Conservation (phyloP, 352 stramenopile species). For the Phytophthora tubulina region DNA sequence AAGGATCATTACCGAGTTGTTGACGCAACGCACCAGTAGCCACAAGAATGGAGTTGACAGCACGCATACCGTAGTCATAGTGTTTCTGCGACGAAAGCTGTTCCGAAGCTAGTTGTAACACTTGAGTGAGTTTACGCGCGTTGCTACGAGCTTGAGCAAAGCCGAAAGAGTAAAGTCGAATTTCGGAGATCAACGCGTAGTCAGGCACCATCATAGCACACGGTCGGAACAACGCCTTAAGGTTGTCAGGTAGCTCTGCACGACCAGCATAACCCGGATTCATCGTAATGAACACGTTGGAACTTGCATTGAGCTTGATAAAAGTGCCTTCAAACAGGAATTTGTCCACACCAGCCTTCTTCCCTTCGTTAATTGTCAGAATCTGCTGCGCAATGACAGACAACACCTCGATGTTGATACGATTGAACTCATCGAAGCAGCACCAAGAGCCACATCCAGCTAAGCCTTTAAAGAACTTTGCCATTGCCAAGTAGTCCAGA, state of each 20-base stretch:
- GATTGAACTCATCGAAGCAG: slow-evolving; percentile 97
- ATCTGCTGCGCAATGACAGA: slow-evolving; percentile 96
- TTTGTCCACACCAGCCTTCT: slow-evolving; percentile 90
- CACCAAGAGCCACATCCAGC: slow-evolving; percentile 93
- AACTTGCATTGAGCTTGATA: slow-evolving; percentile 93
- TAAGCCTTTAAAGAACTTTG: slow-evolving; percentile 96
- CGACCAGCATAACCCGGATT: slow-evolving; percentile 96
- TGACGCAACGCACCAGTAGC: slow-evolving; percentile 92
- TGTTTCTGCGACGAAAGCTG: slow-evolving; percentile 95
- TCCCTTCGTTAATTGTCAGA: slow-evolving; percentile 93
- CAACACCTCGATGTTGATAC: slow-evolving; percentile 96
- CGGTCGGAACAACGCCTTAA: slow-evolving; percentile 94
- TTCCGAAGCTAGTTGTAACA: slow-evolving; percentile 94
- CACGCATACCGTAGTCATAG: slow-evolving; percentile 97
- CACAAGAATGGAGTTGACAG: slow-evolving; percentile 95
- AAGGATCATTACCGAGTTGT: slow-evolving; percentile 88
- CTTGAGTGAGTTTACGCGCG: slow-evolving; percentile 93
- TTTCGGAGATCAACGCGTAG: slow-evolving; percentile 95
- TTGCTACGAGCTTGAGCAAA: slow-evolving; percentile 92
- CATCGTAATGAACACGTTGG: slow-evolving; percentile 97
- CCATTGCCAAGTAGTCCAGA: slow-evolving; percentile 95
- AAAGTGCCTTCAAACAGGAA: slow-evolving; percentile 96
- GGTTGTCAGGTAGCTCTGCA: slow-evolving; percentile 94
- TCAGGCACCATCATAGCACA: slow-evolving; percentile 97
- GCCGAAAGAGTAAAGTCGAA: slow-evolving; percentile 94